Evolutionary conservation across 169 alveolate species (phyloP).

Genomic region (Plasmodium sp.): DNA sequence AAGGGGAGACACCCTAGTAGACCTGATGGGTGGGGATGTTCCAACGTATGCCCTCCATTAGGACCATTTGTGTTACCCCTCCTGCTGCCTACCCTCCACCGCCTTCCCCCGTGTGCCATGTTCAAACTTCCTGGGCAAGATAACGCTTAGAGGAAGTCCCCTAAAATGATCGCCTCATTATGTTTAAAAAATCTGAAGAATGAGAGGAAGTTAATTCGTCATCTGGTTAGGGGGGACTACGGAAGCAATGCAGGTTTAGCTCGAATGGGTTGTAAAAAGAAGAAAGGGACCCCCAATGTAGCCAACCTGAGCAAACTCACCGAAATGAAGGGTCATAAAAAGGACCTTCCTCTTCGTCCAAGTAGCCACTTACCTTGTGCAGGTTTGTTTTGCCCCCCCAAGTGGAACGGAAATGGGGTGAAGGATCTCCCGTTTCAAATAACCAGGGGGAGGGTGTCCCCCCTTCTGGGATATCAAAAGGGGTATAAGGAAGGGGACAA

Average conservation of each 20-base stretch:
- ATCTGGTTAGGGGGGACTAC: neutral
- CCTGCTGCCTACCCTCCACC: neutral
- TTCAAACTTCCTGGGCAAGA: neutral
- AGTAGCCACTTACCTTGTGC: neutral
- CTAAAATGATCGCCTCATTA: neutral
- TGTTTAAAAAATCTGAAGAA: constrained; percentile 1
- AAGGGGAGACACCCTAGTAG: neutral
- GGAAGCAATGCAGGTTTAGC: neutral
- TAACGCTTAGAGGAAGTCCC: constrained; percentile 3
- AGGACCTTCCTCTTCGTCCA: neutral
- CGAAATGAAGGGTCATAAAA: neutral
- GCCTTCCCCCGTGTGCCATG: neutral
- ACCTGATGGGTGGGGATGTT: neutral
- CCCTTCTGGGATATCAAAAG: neutral
- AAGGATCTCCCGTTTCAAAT: neutral
- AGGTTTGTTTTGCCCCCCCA: neutral
- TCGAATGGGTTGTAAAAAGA: neutral
- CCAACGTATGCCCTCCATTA: neutral
- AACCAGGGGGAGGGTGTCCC: neutral
- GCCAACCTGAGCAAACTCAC: neutral
- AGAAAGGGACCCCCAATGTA: neutral
- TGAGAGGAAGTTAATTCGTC: neutral
- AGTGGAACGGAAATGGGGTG: neutral
- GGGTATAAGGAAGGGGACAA: neutral
- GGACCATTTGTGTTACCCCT: neutral